A percentile compares a stretch with the other conserved stretches of the same genome.
Evolutionary conservation across 495 filamentous ascomycete genomes (phyloP).

Genomic region (Tuber indicum): DNA sequence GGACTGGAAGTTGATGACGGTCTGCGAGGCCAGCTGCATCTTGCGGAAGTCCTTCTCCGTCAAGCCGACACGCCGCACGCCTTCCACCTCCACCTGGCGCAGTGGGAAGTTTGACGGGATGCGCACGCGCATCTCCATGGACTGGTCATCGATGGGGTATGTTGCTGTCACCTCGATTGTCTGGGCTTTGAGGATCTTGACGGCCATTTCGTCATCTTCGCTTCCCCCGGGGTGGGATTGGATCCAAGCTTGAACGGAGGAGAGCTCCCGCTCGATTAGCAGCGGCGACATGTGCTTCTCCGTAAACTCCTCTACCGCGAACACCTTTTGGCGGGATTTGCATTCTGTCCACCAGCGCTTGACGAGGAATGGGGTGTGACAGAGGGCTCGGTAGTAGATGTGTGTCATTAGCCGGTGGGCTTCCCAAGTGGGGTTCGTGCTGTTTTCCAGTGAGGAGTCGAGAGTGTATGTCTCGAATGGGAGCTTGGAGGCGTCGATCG

Average conservation of each 20-base stretch:
- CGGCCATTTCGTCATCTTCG: conserved; percentile 62
- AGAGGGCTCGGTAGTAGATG: conserved; percentile 74
- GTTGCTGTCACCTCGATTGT: conserved; percentile 65
- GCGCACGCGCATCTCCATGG: conserved; percentile 66
- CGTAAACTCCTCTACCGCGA: conserved; percentile 72
- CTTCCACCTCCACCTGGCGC: conserved; percentile 64
- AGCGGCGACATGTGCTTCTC: conserved; percentile 77
- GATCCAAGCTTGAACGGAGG: conserved; percentile 66
- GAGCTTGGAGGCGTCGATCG: conserved; percentile 61
- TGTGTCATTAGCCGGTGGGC: conserved; percentile 78
- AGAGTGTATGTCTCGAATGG: conserved; percentile 64
- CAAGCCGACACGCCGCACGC: conserved; percentile 74
- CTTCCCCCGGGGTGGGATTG: conserved; percentile 50
- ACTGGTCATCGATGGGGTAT: conserved; percentile 82
- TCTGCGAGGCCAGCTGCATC: conserved; percentile 79
- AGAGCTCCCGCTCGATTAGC: conserved; percentile 64
- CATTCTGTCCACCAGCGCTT: conserved; percentile 81
- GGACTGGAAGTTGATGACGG: conserved; percentile 83
- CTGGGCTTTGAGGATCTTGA: conserved; percentile 63
- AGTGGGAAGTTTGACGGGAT: conserved; percentile 79
- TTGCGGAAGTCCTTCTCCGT: conserved; percentile 82
- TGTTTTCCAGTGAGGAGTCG: conserved; percentile 45
- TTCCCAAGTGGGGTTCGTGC: conserved; percentile 56
- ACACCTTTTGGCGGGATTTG: conserved; percentile 60
- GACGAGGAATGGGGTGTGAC: conserved; percentile 65